Base-by-base conservation (phyloP, 1,284 basidiomycete genomes). In the Jaminaea rosea region DNA sequence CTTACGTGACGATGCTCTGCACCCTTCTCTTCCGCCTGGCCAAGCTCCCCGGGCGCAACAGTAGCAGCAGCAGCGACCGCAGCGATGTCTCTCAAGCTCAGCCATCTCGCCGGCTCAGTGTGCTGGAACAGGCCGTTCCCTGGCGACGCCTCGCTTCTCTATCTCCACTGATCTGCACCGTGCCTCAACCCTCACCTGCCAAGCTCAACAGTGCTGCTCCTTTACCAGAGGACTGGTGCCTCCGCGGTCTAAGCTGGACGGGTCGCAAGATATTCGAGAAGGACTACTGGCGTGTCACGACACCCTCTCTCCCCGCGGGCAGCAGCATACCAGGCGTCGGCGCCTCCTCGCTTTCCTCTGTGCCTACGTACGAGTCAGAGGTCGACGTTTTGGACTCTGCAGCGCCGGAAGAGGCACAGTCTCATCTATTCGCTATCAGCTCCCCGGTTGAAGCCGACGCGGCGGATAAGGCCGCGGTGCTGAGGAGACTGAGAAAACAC, bases 211-310 rank as follows among this genome's bases (percentile, higher is more conserved):
- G 80, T 7, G 83, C 80, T 50, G 77, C 81, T 11, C 86, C 90
- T 0, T 77, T 98, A 2, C 82, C 87, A 0, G 94, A 98, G 74
- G 94, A 98, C 73, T 96, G 91, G 89, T 88, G 87, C 63, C 75
- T 97, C 56, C 81, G 92, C 27, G 94, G 94, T 3, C 87, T 92
- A 83, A 87, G 89, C 59, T 98, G 93, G 93, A 84, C 88, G 1
- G 85, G 87, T 5, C 80, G 88, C 56, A 82, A 84, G 52, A 84
- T 94, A 1, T 94, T 86, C 72, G 88, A 91, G 71, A 82, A 87
- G 41, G 90, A 91, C 0, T 97, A 86, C 75, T 97, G 91, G 92
- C 78, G n/a, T n/a, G n/a, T n/a, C n/a, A n/a, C n/a, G n/a, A n/a
- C n/a, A n/a, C n/a, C n/a, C n/a, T n/a, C n/a, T n/a, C n/a, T n/a